Evolutionary conservation across 2,329 filamentous ascomycete species (phyloP), one percentile per base, ranked within the genome.

Genomic region (Pseudogymnoascus sp.): DNA sequence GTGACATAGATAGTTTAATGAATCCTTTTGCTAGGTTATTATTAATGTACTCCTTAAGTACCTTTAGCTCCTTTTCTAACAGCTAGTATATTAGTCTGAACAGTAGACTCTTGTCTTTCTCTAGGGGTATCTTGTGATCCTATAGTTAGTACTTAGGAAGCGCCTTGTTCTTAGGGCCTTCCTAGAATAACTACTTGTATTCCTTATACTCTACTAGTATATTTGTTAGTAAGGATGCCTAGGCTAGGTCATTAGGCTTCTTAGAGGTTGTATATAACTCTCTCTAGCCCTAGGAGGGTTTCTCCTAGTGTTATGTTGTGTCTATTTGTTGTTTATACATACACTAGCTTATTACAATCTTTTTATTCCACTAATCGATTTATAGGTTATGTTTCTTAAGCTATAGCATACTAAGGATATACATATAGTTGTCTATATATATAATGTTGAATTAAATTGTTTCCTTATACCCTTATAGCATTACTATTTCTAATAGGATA

Each of bases 1-100:
- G 64, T 36, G 50, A 66, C n/a, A 30, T 64, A 18, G 43, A 70
- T 2, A 20, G 25, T 12, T 57, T 57, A 33, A 70, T 71, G 9
- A 60, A 65, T 16, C 65, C 63, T 36, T 65, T 67, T 28, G 6
- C 20, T 30, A 68, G 41, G 9, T 61, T 63, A 11, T 67, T 39
- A 12, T 65, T 33, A 25, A 71, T 18, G 18, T 69, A 69, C 58
- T 65, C 22, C 30, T 39, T 20, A 11, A 69, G 37, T 14, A 61
- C 59, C 11, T 62, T 20, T 8, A 67, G 54, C 41, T 68, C 58
- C 12, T 20, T 41, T 36, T 43, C 33, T 6, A 38, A 61, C 6
- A 67, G 41, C 6, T 25, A 43, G 41, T 68, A 68, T 28, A 66
- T 65, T 28, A 57, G 64, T 43, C 36, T 7, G 1, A 38, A 38